These are phyloP conservation scores for thale cress (Arabidopsis thaliana) DNA, from an alignment of 345 rosid species.

Conservation along the genomic window TAIR10.1 NC_003076.8:3236001-3236500, in stretches of 20 bases:
- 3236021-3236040: conserved; percentile 99
- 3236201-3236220: conserved; percentile 89
- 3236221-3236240: conserved; percentile 82
- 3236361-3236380: conserved; percentile 97
- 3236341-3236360: conserved; percentile 81
- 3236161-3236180: conserved; percentile 96
- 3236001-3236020: conserved; percentile 96
- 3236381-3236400: conserved; percentile 97
- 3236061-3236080: conserved; percentile 93
- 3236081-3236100: conserved; percentile 98
- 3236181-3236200: conserved; percentile 96
- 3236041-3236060: conserved; percentile 86
- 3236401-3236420: conserved; percentile 93
- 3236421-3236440: conserved; percentile 89
- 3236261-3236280: conserved; percentile 92
- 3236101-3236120: conserved; percentile 95
- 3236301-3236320: conserved; percentile 92
- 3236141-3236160: conserved; percentile 97
- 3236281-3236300: conserved; percentile 92
- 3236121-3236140: conserved; percentile 93
- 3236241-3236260: conserved; percentile 76
- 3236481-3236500: conserved; percentile 97
- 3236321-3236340: conserved; percentile 96
- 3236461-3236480: conserved; percentile 85
- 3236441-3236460: conserved; percentile 86